A percentile compares a stretch with the other conserved stretches of the same genome.
Evolutionary conservation across 2,329 filamentous ascomycete genomes (phyloP).

Genomic region (Phaeoacremonium minimum): DNA sequence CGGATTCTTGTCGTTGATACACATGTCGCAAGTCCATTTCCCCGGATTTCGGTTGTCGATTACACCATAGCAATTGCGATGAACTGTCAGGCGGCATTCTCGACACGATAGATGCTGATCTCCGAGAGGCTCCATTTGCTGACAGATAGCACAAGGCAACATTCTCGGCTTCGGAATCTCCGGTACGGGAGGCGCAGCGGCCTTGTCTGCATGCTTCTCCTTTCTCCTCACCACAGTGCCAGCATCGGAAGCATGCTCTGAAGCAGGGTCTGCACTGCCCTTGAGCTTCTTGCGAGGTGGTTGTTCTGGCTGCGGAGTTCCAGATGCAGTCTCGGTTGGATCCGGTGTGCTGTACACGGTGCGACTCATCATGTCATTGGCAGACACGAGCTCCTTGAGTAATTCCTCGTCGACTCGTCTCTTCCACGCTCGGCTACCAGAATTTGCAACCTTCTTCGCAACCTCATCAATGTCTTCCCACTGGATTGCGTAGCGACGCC

Average conservation of each 20-base stretch:
- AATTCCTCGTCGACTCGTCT: constrained; percentile 89
- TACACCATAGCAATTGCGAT: constrained; percentile 90
- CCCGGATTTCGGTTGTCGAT: constrained; percentile 60
- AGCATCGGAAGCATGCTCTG: constrained; percentile 41
- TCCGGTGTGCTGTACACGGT: constrained; percentile 32
- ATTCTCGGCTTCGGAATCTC: constrained; percentile 74
- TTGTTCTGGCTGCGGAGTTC: constrained; percentile 19
- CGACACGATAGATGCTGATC: constrained; percentile 75
- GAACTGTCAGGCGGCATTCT: constrained; percentile 87
- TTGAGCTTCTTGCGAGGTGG: constrained; percentile 65
- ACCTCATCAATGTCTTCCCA: constrained; percentile 94
- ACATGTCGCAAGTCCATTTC: constrained; percentile 97
- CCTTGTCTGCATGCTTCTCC: constrained; percentile 49
- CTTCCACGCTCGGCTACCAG: constrained; percentile 79
- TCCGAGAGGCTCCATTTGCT: constrained; percentile 64
- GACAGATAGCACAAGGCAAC: constrained; percentile 83
- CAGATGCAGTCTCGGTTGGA: constrained; percentile 22
- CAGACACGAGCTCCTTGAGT: constrained; percentile 64
- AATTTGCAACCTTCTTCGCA: constrained; percentile 76
- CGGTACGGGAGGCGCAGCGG: constrained; percentile 62
- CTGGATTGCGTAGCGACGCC: constrained; percentile 92
- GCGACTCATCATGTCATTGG: constrained; percentile 54
- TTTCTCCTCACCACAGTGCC: constrained; percentile 43
- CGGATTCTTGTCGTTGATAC: constrained; percentile 87
- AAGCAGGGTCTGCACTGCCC: constrained; percentile 45